Percentiles rank a stretch among this genome's conserved stretches.
phyloP scores from a whole-genome alignment of 2,329 filamentous ascomycete species.

The Xylaria sp. region DNA sequence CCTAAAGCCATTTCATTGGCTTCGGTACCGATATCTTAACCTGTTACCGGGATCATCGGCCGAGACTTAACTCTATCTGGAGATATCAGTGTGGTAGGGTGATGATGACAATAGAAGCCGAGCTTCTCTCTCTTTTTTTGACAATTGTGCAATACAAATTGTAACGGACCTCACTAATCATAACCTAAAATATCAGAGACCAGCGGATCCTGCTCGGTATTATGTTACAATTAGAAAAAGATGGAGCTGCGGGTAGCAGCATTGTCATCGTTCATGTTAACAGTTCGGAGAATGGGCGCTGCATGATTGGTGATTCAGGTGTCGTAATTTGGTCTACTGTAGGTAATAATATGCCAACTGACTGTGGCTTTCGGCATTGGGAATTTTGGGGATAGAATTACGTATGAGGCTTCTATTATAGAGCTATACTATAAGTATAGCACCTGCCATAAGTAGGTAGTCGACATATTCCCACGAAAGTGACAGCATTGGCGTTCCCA shows the following conservation, averaged over 20 bases:
- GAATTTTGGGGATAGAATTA: slow-evolving; percentile 1
- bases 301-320: slow-evolving; percentile 1
- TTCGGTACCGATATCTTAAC: neutral
- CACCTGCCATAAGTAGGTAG: slow-evolving; percentile 4
- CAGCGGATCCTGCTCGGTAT: slow-evolving; percentile 8
- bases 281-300: neutral
- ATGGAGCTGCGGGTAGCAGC: neutral
- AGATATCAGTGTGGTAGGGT: neutral
- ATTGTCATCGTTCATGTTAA: neutral
- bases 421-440: neutral
- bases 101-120: neutral
- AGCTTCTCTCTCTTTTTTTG: neutral
- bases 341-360: neutral
- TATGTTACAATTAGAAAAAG: neutral
- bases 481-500: neutral
- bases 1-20: neutral
- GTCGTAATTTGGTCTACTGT: neutral
- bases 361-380: slow-evolving; percentile 17
- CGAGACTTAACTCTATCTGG: neutral
- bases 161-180: slow-evolving; percentile 12
- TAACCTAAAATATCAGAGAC: slow-evolving; percentile 6
- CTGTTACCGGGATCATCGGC: neutral
- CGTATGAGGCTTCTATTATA: slow-evolving; percentile 16
- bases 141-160: neutral
- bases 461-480: neutral